Base-by-base conservation (phyloP, 257 asterid genomes). In the Fraxinus quadrangulata region DNA sequence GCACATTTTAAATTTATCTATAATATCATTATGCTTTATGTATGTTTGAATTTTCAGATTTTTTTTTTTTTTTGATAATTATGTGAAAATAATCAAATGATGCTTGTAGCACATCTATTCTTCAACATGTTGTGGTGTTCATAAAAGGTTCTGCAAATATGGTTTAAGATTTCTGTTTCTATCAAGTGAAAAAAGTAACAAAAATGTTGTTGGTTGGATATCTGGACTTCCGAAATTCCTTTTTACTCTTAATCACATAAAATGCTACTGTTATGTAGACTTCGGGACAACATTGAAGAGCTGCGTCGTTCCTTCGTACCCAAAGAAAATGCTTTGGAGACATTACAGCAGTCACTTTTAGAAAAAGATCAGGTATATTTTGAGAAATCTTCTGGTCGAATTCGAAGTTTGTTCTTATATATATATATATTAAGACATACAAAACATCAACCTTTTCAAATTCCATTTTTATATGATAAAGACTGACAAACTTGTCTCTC, bases 261-360 rank as follows among this genome's bases (percentile, higher is more conserved):
- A 76, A 79, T 26, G 45, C 73, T 78, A 76, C 56, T 88, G 47
- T 84, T 78, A 30, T 85, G 59, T 78, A 95, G 98, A 82, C 97
- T 95, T 72, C 87, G 97, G 73, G 99, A 95, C 77, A 86, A 75
- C 87, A 81, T 93, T 79, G 99, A 95, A 87, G 99, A 95, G 82
- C 78, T 95, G 81, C 97, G 96, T 17, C 84, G 72, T 83, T 91
- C 97, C 61, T 81, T 95, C 79, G 89, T 82, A 80, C 94, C 98
- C 75, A 95, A 95, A 83, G 99, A 95, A 80, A 88, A 59, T 87
- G 94, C 93, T 83, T 47, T 95, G 83, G 99, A 93, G 84, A 82
- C 94, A 68, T 87, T 89, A 89, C 97, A 93, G 73, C 98, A 90
- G 83, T 81, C 93, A 16, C 92, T 95, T 86, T 59, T 81, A 79